These are phyloP conservation scores for Osmanthus fragrans DNA, from an alignment of 257 asterid species.

Conservation along the genomic window DNA sequence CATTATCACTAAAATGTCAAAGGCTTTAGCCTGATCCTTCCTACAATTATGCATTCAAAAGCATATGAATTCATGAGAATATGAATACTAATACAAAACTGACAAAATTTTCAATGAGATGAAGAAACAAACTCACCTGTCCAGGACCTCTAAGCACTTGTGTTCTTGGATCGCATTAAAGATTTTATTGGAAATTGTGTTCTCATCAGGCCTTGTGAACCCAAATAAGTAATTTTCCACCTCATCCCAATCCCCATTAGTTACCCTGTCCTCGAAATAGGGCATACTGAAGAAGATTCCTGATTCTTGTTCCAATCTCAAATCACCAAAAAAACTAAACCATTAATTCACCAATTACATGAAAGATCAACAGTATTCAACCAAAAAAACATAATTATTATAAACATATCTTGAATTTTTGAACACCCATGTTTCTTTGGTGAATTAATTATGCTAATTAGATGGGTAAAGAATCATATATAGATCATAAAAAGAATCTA, in stretches of 20 bases:
- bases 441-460: no score
- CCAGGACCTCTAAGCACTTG: slow-evolving; percentile 20
- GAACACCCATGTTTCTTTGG: no score
- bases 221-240: slow-evolving; percentile 24
- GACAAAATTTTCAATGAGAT: not conserved
- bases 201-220: slow-evolving; percentile 18
- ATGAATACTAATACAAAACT: not conserved
- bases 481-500: no score
- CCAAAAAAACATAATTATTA: no score
- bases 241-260: slow-evolving; percentile 18
- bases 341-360: not conserved
- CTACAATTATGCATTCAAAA: slow-evolving; percentile 30
- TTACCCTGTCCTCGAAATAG: slow-evolving; percentile 20
- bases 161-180: slow-evolving; percentile 23
- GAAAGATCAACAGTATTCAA: not conserved
- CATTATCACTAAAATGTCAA: no score
- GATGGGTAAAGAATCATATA: no score
- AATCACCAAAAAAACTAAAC: not conserved
- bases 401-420: no score
- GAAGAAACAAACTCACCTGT: slow-evolving; percentile 15
- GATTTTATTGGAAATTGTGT: slow-evolving; percentile 21
- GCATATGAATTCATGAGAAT: no score
- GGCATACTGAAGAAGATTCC: slow-evolving; percentile 23
- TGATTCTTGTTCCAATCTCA: slow-evolving; percentile 24
- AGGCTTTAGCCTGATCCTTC: slow-evolving; percentile 29